Percentiles rank a stretch among this genome's conserved stretches.
Evolutionary conservation across 768 basidiomycete species (phyloP).

Genomic region (Mycena capillaripes): DNA sequence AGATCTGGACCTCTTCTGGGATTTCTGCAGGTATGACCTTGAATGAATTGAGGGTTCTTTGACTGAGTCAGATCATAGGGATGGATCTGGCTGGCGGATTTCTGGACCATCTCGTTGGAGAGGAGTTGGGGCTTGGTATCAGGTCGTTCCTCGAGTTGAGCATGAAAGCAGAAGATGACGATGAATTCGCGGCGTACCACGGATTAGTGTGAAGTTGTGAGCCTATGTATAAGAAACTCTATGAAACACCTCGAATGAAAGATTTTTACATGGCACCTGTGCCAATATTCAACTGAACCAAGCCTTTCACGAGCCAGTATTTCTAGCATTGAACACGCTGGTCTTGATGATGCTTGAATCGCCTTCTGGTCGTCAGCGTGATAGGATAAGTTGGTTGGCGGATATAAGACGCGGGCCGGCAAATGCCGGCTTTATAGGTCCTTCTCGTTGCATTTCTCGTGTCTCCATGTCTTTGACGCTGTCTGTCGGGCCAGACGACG

Average conservation of each 20-base stretch:
- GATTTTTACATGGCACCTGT: too few relatives aligned
- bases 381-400: too few relatives aligned
- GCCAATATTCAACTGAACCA: too few relatives aligned
- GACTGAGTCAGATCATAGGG: constrained; percentile 40
- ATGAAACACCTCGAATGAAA: too few relatives aligned
- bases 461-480: constrained; percentile 13
- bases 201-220: constrained; percentile 41
- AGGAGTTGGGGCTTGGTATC: constrained; percentile 27
- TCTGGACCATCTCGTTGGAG: constrained; percentile 46
- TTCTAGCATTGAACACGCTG: too few relatives aligned
- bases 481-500: constrained; percentile 14
- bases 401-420: not conserved
- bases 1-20: constrained; percentile 55
- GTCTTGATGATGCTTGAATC: too few relatives aligned
- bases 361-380: too few relatives aligned
- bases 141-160: constrained; percentile 41
- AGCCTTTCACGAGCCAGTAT: too few relatives aligned
- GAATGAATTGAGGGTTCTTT: not conserved
- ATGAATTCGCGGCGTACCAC: constrained; percentile 45
- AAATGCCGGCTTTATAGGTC: not conserved
- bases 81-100: constrained; percentile 53
- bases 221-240: too few relatives aligned
- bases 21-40: constrained; percentile 49
- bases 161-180: constrained; percentile 40
- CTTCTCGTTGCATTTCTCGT: not conserved